Base-by-base conservation (phyloP, 1,284 basidiomycete genomes). In the Rhodotorula mucilaginosa region DNA sequence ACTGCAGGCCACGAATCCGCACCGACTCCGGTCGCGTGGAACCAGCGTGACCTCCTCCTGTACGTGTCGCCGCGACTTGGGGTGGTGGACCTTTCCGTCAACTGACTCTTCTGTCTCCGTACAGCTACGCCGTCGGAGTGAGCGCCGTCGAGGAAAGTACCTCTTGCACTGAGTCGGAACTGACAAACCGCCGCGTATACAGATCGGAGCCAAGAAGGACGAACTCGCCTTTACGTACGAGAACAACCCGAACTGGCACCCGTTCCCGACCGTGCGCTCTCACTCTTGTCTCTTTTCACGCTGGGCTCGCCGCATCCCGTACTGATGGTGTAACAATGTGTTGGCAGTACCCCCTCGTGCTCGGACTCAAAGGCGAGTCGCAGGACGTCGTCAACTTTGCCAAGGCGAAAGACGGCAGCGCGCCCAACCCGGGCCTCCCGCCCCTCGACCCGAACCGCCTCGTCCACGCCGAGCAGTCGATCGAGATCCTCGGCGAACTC, bases 381-480 rank as follows among this genome's bases (percentile, higher is more conserved):
- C 68, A 70, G 39, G 79, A 80, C 64, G 76, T 79, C 49, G 81
- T 75, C 65, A 75, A 81, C 60, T 82, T 82, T 67, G 76, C 78
- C 19, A 76, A 79, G 46, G 64, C 67, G 10, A 59, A 65, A 39
- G 70, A 69, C 10, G 47, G 56, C 23, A 31, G n/a, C 16, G 54
- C 44, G 16, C 64, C 68, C 5, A 70, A 71, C 13, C 76, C 76
- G 26, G 76, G 77, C 46, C 67, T 78, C 39, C 77, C 77, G n/a
- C 58, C 63, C 26, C 72, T 82, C 39, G 79, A 81, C 68, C 80
- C 80, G 26, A 81, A 82, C 49, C 74, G 79, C 31, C 73, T 81
- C 64, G 80, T 81, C 6, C 81, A 82, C 70, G 81, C 81, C 52
- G 81, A 82, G 70, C 81, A 82, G 73, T 75, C 72, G 5, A 80